Evolutionary conservation across 139 green algal genomes (phyloP).

Genomic region (Closterium sp.): DNA sequence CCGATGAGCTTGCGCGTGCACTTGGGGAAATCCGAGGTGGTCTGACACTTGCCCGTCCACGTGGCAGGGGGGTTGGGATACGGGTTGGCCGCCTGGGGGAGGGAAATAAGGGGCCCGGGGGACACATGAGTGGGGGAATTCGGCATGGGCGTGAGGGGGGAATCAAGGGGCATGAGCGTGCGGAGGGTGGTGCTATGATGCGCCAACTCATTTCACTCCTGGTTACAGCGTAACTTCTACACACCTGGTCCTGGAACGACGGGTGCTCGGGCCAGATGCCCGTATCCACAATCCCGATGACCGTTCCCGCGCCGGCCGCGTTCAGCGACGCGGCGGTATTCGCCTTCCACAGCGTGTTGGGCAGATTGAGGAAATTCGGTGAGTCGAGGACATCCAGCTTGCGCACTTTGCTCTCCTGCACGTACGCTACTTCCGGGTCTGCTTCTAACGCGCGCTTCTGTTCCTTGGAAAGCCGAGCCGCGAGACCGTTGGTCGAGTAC

Average conservation of each 20-base stretch:
- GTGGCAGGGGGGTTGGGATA: not conserved
- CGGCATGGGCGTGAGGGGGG: no score
- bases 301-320: not conserved
- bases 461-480: not conserved
- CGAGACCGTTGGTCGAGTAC: not conserved
- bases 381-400: not conserved
- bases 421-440: not conserved
- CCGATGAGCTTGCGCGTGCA: constrained; percentile 5
- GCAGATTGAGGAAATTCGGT: not conserved
- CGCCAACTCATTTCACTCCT: no score
- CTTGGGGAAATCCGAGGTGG: constrained; percentile 1
- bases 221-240: not conserved
- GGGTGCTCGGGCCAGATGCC: not conserved
- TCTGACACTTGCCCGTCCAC: not conserved
- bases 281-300: not conserved
- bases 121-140: no score
- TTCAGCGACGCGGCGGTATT: not conserved
- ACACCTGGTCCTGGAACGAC: not conserved
- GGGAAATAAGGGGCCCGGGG: no score
- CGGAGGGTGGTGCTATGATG: no score
- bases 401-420: not conserved
- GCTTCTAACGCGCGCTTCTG: not conserved
- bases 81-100: not conserved
- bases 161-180: no score
- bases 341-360: not conserved